Conservation (phyloP, 2,329 filamentous ascomycete genomes). For the Chaetomiaceae sp. region DNA sequence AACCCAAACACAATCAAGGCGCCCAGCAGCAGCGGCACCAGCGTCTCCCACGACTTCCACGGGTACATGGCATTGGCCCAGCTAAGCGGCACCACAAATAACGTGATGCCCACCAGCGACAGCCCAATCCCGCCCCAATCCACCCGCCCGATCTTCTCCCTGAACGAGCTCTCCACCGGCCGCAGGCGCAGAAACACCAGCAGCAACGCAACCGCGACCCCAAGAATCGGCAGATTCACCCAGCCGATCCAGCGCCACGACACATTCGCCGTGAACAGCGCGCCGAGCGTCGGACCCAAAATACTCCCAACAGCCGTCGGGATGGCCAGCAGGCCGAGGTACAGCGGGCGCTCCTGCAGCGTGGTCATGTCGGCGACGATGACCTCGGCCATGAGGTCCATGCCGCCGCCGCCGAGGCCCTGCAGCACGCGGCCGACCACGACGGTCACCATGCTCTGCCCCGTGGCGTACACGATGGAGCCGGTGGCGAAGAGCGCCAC, state of each 20-base stretch:
- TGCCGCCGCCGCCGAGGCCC: constrained; percentile 30
- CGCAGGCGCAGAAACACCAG: neutral
- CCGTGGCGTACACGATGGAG: constrained; percentile 46
- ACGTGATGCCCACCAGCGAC: constrained; percentile 11
- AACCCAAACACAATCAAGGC: constrained; percentile 25
- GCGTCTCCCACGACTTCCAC: constrained; percentile 30
- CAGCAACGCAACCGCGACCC: constrained; percentile 25
- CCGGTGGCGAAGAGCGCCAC: constrained; percentile 26
- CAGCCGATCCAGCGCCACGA: constrained; percentile 34
- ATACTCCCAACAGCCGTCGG: constrained; percentile 27
- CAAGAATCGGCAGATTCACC: constrained; percentile 31
- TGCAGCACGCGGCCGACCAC: constrained; percentile 32
- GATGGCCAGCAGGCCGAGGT: constrained; percentile 24
- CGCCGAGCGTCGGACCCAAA: constrained; percentile 28
- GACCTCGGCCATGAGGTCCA: constrained; percentile 28
- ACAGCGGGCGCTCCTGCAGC: constrained; percentile 28
- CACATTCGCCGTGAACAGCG: constrained; percentile 23
- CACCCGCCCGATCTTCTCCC: no score
- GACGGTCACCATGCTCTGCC: constrained; percentile 27
- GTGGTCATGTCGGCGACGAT: constrained; percentile 32
- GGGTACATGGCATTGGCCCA: constrained; percentile 31
- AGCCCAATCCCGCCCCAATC: no score
- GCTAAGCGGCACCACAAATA: constrained; percentile 29
- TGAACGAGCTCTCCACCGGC: no score
- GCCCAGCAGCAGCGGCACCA: constrained; percentile 30